Percentiles rank a stretch among this genome's conserved stretches.
These are phyloP conservation scores for Phaeotremella fagi DNA, from an alignment of 768 basidiomycete species.

Conservation along the genomic window DNA sequence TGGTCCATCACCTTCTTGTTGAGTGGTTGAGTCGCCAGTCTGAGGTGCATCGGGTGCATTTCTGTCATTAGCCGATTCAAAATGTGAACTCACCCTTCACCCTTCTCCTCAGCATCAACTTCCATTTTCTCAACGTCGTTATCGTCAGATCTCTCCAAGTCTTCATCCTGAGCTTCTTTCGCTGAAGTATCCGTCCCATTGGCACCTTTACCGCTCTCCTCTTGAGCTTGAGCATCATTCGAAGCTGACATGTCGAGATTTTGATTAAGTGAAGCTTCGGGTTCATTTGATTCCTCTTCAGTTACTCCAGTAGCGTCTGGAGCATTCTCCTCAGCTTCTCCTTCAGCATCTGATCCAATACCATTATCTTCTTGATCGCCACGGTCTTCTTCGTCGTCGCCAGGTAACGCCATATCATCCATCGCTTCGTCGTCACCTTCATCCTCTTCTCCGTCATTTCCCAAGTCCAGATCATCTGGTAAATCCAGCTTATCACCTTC, in stretches of 20 bases:
- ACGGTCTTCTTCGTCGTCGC: slow-evolving; percentile 40
- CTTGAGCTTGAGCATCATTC: slow-evolving; percentile 44
- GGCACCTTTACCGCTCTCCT: slow-evolving; percentile 25
- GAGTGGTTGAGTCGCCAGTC: slow-evolving; percentile 36
- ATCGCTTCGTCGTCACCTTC: slow-evolving; percentile 47
- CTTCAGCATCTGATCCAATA: slow-evolving; percentile 34
- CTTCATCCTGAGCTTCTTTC: slow-evolving; percentile 38
- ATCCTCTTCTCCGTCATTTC: slow-evolving; percentile 28
- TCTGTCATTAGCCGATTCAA: slow-evolving; percentile 5
- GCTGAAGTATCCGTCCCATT: slow-evolving; percentile 8
- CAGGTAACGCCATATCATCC: slow-evolving; percentile 17
- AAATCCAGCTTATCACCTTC: slow-evolving; percentile 81
- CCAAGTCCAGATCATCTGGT: slow-evolving; percentile 58
- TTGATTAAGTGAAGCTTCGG: slow-evolving; percentile 23
- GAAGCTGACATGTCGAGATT: slow-evolving; percentile 35
- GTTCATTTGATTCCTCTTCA: slow-evolving; percentile 42
- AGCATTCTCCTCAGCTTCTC: slow-evolving; percentile 29
- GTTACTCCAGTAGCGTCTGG: slow-evolving; percentile 37
- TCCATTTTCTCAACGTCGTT: no score
- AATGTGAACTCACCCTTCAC: slow-evolving; percentile 27
- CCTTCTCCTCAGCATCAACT: slow-evolving; percentile 26
- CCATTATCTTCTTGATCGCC: slow-evolving; percentile 40
- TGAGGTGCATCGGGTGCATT: slow-evolving; percentile 22
- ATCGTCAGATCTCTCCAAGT: slow-evolving; percentile 50
- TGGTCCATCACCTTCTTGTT: slow-evolving; percentile 47